These are phyloP conservation scores for Suillus occidentalis DNA, from an alignment of 768 basidiomycete genomes.

Conservation along the genomic window DNA sequence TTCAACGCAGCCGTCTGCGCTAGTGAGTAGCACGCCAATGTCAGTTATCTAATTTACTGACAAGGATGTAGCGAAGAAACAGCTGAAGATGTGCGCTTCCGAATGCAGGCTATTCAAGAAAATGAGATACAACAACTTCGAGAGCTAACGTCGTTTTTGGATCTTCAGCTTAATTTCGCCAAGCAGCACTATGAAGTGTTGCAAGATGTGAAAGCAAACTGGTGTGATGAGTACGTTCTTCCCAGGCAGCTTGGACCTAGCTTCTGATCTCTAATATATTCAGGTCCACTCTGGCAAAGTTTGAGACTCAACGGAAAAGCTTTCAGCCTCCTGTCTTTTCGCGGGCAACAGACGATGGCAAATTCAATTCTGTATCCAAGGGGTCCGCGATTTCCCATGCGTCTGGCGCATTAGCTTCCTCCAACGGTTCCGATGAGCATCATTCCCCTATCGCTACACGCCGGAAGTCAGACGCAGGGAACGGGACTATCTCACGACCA, in stretches of 20 bases:
- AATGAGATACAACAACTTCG: conserved; percentile 71
- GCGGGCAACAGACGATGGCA: conserved; percentile 24
- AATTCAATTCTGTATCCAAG: conserved; percentile 34
- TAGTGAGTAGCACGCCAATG: conserved; percentile 53
- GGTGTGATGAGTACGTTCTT: conserved; percentile 60
- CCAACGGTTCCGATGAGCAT: conserved; percentile 41
- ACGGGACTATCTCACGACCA: conserved; percentile 49
- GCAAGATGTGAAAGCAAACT: conserved; percentile 63
- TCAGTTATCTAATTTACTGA: conserved; percentile 4
- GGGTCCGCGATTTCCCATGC: conserved; percentile 27
- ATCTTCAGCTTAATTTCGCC: conserved; percentile 72
- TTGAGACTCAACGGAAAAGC: conserved; percentile 22
- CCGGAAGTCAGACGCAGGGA: conserved; percentile 43
- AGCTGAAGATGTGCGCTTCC: conserved; percentile 76
- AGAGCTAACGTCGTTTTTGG: conserved; percentile 70
- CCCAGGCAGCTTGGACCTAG: not conserved
- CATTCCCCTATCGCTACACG: conserved; percentile 24
- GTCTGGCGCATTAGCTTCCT: conserved; percentile 14
- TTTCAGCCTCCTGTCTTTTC: conserved; percentile 19
- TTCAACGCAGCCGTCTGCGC: conserved; percentile 66
- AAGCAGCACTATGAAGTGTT: conserved; percentile 73
- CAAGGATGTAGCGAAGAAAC: conserved; percentile 70
- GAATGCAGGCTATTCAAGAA: conserved; percentile 79
- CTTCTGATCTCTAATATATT: conserved; percentile 11
- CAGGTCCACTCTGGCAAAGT: conserved; percentile 32